Conservation (phyloP, 371 early-diverging fungal genomes). For the Batrachochytrium dendrobatidis region DNA sequence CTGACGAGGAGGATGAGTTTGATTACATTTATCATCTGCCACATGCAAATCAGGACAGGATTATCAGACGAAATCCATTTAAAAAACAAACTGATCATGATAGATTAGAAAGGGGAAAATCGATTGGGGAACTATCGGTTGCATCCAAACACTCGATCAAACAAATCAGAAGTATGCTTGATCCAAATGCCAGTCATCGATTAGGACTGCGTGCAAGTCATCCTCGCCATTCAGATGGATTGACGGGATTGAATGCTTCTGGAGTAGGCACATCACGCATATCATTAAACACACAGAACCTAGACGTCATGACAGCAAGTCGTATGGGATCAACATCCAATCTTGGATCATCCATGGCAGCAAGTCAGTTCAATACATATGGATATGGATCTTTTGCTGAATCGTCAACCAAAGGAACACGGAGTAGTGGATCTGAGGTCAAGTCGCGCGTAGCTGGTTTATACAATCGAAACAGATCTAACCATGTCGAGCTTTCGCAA, state of each 20-base stretch:
- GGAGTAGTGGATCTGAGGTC: no score
- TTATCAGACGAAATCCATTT: slow-evolving; percentile 32
- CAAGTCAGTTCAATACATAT: no score
- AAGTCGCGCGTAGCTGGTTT: no score
- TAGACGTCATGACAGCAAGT: background rate
- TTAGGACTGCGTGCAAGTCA: background rate
- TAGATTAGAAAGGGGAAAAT: slow-evolving; percentile 1
- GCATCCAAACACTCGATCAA: slow-evolving; percentile 10
- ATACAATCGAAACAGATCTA: no score
- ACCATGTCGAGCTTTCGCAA: background rate
- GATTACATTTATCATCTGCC: slow-evolving; percentile 46
- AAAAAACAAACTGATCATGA: background rate
- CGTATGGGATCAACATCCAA: background rate
- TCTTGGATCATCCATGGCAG: slow-evolving; percentile 1
- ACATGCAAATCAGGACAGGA: slow-evolving; percentile 32
- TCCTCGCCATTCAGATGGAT: background rate
- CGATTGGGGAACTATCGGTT: slow-evolving; percentile 3
- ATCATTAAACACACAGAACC: background rate
- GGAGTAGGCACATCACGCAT: background rate
- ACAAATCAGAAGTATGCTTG: slow-evolving; percentile 10
- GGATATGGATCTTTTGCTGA: no score
- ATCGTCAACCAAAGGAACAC: no score
- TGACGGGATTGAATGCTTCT: no score
- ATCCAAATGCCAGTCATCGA: slow-evolving; percentile 4
- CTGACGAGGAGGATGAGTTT: slow-evolving; percentile 39